Percentiles rank a stretch among this genome's conserved stretches.
phyloP scores from a whole-genome alignment of 768 basidiomycete genomes.

The Kwoniella botswanensis region DNA sequence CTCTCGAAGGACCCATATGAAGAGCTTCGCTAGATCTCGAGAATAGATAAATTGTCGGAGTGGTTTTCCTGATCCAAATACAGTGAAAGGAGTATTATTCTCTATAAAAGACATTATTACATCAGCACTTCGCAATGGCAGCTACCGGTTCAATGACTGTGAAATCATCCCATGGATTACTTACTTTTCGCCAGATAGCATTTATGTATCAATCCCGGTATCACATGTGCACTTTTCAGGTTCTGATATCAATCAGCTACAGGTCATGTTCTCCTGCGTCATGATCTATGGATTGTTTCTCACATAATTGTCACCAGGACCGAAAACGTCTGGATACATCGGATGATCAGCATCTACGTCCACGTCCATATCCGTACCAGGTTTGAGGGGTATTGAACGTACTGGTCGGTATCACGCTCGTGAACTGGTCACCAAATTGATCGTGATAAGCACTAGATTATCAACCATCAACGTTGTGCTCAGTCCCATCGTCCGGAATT shows the following conservation, averaged over 20 bases:
- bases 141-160: neutral
- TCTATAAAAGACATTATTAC: slow-evolving; percentile 60
- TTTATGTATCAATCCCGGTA: slow-evolving; percentile 90
- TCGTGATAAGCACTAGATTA: slow-evolving; percentile 84
- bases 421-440: slow-evolving; percentile 92
- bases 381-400: neutral
- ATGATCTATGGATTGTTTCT: slow-evolving; percentile 1
- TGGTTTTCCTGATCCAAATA: slow-evolving; percentile 88
- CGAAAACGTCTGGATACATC: slow-evolving; percentile 70
- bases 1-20: slow-evolving; percentile 75
- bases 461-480: neutral
- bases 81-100: slow-evolving; percentile 81
- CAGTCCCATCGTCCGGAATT: neutral
- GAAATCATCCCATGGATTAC: slow-evolving; percentile 31
- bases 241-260: slow-evolving; percentile 64
- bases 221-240: slow-evolving; percentile 88
- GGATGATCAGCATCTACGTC: neutral
- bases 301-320: slow-evolving; percentile 85
- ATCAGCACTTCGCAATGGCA: neutral
- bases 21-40: slow-evolving; percentile 90
- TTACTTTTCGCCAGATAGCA: slow-evolving; percentile 88
- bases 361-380: neutral
- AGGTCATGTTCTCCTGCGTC: neutral
- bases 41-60: slow-evolving; percentile 98
- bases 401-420: slow-evolving; percentile 91